Evolutionary conservation across 2,329 filamentous ascomycete species (phyloP).

Genomic region (Dothideomycetidae sp.): DNA sequence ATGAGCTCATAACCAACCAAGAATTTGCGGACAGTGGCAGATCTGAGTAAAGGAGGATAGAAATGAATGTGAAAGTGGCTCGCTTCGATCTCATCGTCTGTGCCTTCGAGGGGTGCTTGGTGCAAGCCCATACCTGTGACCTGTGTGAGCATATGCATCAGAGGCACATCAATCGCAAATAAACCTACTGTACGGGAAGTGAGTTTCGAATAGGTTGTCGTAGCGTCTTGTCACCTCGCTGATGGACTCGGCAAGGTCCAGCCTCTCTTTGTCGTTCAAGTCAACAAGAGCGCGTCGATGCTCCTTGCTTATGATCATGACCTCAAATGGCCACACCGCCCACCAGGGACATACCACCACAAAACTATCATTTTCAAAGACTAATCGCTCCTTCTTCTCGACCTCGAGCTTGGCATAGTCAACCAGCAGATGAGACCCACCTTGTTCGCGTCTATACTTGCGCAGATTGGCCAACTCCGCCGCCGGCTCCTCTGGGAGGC

Average conservation of each 20-base stretch:
- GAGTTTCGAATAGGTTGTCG: slow-evolving; percentile 93
- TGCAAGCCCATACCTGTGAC: slow-evolving; percentile 71
- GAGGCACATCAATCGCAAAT: not conserved
- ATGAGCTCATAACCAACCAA: slow-evolving; percentile 92
- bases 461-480: slow-evolving; percentile 65
- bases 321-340: slow-evolving; percentile 95
- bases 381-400: slow-evolving; percentile 67
- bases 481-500: slow-evolving; percentile 74
- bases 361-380: slow-evolving; percentile 78
- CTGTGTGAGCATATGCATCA: not conserved
- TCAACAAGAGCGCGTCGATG: slow-evolving; percentile 80
- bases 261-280: slow-evolving; percentile 54
- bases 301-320: slow-evolving; percentile 71
- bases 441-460: slow-evolving; percentile 61
- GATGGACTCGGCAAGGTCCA: slow-evolving; percentile 66
- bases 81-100: slow-evolving; percentile 67
- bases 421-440: slow-evolving; percentile 59
- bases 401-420: slow-evolving; percentile 80
- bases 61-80: slow-evolving; percentile 96
- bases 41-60: slow-evolving; percentile 83
- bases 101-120: slow-evolving; percentile 77
- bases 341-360: slow-evolving; percentile 91
- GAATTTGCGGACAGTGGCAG: slow-evolving; percentile 90
- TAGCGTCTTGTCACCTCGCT: slow-evolving; percentile 82
- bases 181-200: slow-evolving; percentile 75